Percentiles rank a stretch among this genome's conserved stretches.
These are phyloP conservation scores for Boletus barrowsii DNA, from an alignment of 768 basidiomycete species.

Conservation along the genomic window DNA sequence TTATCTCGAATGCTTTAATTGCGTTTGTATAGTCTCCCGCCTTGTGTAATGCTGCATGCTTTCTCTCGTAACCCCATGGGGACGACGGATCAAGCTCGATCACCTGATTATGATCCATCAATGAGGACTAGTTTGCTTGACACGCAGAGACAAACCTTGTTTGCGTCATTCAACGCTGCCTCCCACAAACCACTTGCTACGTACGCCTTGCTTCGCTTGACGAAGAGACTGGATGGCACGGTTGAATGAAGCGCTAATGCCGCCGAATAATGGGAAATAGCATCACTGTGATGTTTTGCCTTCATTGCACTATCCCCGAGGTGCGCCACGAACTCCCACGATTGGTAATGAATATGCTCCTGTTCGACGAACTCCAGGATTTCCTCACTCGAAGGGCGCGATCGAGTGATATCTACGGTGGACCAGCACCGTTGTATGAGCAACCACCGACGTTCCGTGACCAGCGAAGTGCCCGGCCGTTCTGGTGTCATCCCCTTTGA, in stretches of 20 bases:
- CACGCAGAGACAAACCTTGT: background rate
- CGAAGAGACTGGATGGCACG: too few species aligned
- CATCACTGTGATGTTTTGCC: too few species aligned
- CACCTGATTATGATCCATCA: background rate
- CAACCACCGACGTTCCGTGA: slow-evolving; percentile 9
- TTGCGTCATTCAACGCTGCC: background rate
- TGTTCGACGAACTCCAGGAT: slow-evolving; percentile 10
- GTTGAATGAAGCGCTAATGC: too few species aligned
- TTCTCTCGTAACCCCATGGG: too few species aligned
- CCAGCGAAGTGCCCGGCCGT: background rate
- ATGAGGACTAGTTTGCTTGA: background rate
- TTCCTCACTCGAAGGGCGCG: slow-evolving; percentile 30
- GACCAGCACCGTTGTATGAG: slow-evolving; percentile 18
- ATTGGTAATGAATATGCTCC: background rate
- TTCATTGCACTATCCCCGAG: too few species aligned
- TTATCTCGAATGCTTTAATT: background rate
- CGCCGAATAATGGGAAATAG: too few species aligned
- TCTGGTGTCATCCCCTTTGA: background rate
- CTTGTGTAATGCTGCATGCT: too few species aligned
- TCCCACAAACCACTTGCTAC: background rate
- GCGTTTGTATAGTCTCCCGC: background rate
- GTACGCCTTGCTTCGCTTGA: background rate
- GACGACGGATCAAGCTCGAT: too few species aligned
- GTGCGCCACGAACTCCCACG: too few species aligned
- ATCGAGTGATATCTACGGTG: background rate